A percentile compares a stretch with the other conserved stretches of the same genome.
These are phyloP conservation scores for Colletotrichum coccodes DNA, from an alignment of 2,329 filamentous ascomycete genomes.

Conservation along the genomic window DNA sequence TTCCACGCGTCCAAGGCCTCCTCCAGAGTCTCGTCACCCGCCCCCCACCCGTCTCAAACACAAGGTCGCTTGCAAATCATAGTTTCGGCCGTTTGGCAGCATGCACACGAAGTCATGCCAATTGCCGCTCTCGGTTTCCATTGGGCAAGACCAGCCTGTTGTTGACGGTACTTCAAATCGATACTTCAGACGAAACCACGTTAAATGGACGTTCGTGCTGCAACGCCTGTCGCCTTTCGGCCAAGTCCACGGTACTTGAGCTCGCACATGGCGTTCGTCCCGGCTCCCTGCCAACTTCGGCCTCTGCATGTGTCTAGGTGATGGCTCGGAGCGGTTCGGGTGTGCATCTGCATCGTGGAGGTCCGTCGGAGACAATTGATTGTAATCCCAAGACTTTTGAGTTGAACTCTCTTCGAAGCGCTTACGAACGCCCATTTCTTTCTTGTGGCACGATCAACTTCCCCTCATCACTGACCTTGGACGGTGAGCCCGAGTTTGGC, in stretches of 20 bases:
- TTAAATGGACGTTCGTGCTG: slow-evolving; percentile 15
- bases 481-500: slow-evolving; percentile 1
- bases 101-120: slow-evolving; percentile 20
- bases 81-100: slow-evolving; percentile 23
- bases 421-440: background rate
- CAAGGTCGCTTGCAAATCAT: slow-evolving; percentile 23
- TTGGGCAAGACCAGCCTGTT: background rate
- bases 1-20: slow-evolving; percentile 21
- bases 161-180: slow-evolving; percentile 13
- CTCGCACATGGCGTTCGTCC: slow-evolving; percentile 2
- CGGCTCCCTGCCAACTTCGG: slow-evolving; percentile 11
- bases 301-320: background rate
- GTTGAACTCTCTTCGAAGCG: background rate
- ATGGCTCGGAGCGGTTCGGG: slow-evolving; percentile 3
- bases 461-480: background rate
- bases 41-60: slow-evolving; percentile 31
- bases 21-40: background rate
- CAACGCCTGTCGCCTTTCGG: background rate
- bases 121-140: background rate
- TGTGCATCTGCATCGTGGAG: background rate
- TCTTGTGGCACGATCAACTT: background rate
- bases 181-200: slow-evolving; percentile 27
- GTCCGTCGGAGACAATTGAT: background rate
- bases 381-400: background rate
- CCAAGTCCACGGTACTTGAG: slow-evolving; percentile 21